These are phyloP conservation scores for Rhodotorula sp. DNA, from an alignment of 1,284 basidiomycete genomes.

Conservation along the genomic window DNA sequence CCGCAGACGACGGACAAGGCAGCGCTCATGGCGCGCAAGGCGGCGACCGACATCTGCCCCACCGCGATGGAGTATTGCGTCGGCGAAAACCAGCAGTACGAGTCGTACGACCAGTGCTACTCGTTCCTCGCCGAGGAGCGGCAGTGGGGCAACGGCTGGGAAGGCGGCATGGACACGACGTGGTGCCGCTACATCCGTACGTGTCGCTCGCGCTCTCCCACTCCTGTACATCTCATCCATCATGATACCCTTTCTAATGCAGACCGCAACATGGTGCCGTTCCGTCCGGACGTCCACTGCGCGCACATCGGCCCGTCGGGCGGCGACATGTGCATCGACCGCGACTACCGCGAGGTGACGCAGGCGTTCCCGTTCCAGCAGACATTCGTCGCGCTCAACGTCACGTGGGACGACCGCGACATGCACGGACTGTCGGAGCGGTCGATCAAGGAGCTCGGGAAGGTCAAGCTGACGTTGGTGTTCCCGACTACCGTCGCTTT, in stretches of 20 bases:
- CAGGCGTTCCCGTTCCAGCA: slow-evolving; percentile 8
- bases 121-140: slow-evolving; percentile 1
- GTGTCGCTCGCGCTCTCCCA: too few species aligned
- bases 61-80: slow-evolving; percentile 7
- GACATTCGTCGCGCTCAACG: slow-evolving; percentile 6
- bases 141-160: not conserved
- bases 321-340: slow-evolving; percentile 16
- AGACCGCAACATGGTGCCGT: slow-evolving; percentile 11
- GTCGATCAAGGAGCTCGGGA: slow-evolving; percentile 5
- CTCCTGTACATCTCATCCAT: too few species aligned
- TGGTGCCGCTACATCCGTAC: slow-evolving; percentile 11
- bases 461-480: slow-evolving; percentile 3
- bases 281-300: slow-evolving; percentile 12
- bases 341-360: not conserved
- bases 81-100: slow-evolving; percentile 10
- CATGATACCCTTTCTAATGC: too few species aligned
- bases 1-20: not conserved
- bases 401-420: slow-evolving; percentile 14
- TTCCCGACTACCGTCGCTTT: slow-evolving; percentile 5
- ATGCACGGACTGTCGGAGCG: not conserved
- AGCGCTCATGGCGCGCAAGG: slow-evolving; percentile 8
- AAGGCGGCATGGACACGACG: slow-evolving; percentile 9
- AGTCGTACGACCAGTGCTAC: slow-evolving; percentile 14
- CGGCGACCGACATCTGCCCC: slow-evolving; percentile 4
- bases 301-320: slow-evolving; percentile 10